Base-by-base conservation (phyloP, 116 monocot species). In the Posidonia oceanica region DNA sequence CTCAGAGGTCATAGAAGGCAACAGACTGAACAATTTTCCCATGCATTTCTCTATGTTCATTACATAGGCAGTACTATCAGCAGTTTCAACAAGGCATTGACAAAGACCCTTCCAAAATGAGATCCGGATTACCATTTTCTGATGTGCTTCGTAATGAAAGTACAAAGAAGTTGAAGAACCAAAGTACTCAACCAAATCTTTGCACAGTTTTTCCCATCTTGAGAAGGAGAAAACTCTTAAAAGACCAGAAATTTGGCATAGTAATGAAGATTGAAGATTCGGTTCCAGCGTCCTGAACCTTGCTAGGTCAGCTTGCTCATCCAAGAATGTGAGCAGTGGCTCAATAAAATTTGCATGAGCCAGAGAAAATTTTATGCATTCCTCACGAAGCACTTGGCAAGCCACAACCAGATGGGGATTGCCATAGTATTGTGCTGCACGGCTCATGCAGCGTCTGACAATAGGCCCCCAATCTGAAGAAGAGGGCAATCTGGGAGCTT, bases 51-150 rank as follows among this genome's bases (percentile, higher is more conserved):
- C 84, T 52, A 86, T 67, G 65, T 78, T 67, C 63, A 64, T 40
- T 18, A 66, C 63, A 36, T 39, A 42, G 16, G 20, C 63, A 15
- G 63, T 56, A 8, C 79, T 74, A 38, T 74, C 40, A 72, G 75
- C 62, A 71, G 66, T 73, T 82, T 80, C 83, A 74, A 16, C 53
- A 7, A 98, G 74, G 63, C 77, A 89, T 59, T 71, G 69, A 38
- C 59, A 61, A 54, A 93, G 71, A n/a, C 97, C 97, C 66, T 82
- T 87, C 97, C 97, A 98, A 64, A 86, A 83, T 69, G 89, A 89
- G 74, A 79, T 71, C 52, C 97, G 85, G 70, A 98, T 52, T 55
- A 72, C 55, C 52, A 71, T 79, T 78, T 64, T 77, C 74, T 85
- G 76, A 22, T 84, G 55, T 17, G 69, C 29, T 23, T 67, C 64